phyloP scores from a whole-genome alignment of 768 basidiomycete genomes.

The Gelatoporia subvermispora region DNA sequence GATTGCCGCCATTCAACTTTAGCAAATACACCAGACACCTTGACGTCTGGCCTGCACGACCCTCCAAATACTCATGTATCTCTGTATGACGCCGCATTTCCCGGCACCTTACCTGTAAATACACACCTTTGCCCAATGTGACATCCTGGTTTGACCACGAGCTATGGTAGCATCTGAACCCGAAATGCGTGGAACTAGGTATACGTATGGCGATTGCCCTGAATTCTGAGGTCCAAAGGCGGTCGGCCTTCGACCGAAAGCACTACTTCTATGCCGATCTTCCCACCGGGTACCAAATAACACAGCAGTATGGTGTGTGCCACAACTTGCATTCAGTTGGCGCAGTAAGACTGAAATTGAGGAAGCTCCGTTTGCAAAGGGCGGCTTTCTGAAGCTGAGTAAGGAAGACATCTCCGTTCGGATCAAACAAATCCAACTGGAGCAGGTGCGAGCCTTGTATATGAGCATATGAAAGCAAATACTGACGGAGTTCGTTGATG shows the following conservation, averaged over 20 bases:
- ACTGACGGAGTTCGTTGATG: constrained; percentile 1
- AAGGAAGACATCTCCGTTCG: constrained; percentile 48
- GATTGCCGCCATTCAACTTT: neutral
- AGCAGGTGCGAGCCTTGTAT: constrained; percentile 60
- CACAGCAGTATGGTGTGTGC: constrained; percentile 79
- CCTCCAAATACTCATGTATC: constrained; percentile 71
- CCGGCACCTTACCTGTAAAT: constrained; percentile 87
- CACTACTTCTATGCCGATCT: constrained; percentile 98
- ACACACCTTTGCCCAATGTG: neutral
- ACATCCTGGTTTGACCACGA: constrained; percentile 4
- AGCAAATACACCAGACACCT: constrained; percentile 28
- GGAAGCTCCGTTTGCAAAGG: constrained; percentile 66
- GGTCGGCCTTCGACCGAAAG: constrained; percentile 90
- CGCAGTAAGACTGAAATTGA: constrained; percentile 5
- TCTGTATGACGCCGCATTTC: constrained; percentile 83
- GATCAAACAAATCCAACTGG: constrained; percentile 91
- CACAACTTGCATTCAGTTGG: no score
- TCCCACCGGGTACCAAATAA: constrained; percentile 94
- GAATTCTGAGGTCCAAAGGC: constrained; percentile 52
- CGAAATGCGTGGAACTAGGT: constrained; percentile 71
- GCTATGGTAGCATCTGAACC: constrained; percentile 48
- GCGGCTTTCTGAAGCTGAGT: constrained; percentile 52
- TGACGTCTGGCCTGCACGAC: constrained; percentile 41
- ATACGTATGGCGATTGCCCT: constrained; percentile 80
- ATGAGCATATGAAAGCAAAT: no score